Conservation (phyloP, 495 filamentous ascomycete species). For the Trichoderma erinaceum region DNA sequence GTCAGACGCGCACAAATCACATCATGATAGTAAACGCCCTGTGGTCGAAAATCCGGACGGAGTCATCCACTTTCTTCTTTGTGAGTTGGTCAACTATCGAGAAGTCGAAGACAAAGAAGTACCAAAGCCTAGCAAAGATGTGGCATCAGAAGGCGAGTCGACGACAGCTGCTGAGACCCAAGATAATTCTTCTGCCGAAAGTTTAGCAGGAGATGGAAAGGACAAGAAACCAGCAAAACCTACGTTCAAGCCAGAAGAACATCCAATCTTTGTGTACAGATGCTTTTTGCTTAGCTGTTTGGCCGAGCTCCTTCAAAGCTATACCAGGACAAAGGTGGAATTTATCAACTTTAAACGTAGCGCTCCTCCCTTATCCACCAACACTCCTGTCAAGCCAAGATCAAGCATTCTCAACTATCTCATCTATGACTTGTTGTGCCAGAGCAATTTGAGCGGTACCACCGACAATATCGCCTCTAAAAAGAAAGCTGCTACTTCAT, state of each 20-base stretch:
- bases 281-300: conserved; percentile 93
- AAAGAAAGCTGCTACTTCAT: conserved; percentile 77
- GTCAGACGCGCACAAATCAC: conserved; percentile 53
- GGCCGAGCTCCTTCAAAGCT: conserved; percentile 85
- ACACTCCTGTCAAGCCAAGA: conserved; percentile 88
- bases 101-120: conserved; percentile 80
- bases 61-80: conserved; percentile 93
- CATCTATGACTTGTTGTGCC: conserved; percentile 73
- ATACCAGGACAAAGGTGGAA: conserved; percentile 91
- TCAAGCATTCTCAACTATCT: conserved; percentile 92
- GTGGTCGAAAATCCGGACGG: conserved; percentile 90
- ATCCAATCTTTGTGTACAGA: conserved; percentile 92
- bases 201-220: conserved; percentile 34
- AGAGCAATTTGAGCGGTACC: conserved; percentile 62
- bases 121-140: conserved; percentile 45
- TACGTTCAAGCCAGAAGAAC: conserved; percentile 82
- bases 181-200: conserved; percentile 25
- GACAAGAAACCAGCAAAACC: conserved; percentile 67
- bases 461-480: conserved; percentile 68
- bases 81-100: conserved; percentile 83
- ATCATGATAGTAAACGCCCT: conserved; percentile 68
- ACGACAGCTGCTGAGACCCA: conserved; percentile 23
- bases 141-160: conserved; percentile 30
- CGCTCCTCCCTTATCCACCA: conserved; percentile 60
- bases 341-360: conserved; percentile 98